Evolutionary conservation across 495 filamentous ascomycete species (phyloP).

Genomic region (Bryoglossum gracile): DNA sequence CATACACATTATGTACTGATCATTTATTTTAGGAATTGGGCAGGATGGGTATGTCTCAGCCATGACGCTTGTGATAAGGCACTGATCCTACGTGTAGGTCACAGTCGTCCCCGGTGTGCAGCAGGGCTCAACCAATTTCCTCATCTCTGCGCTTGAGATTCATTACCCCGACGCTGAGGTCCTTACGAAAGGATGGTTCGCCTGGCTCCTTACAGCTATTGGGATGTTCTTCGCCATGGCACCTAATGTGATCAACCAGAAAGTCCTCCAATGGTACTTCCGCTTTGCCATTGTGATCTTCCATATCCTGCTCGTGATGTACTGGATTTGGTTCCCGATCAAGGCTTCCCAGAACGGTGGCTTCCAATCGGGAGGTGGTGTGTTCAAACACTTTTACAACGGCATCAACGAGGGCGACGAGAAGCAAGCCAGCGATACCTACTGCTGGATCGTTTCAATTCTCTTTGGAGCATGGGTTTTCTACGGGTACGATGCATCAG

Average conservation of each 20-base stretch:
- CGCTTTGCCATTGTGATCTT: slow-evolving; percentile 26
- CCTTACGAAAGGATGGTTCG: slow-evolving; percentile 28
- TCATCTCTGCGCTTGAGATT: slow-evolving; percentile 30
- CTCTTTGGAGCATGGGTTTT: slow-evolving; percentile 27
- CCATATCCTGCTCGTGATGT: slow-evolving; percentile 20
- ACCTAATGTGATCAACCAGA: slow-evolving; percentile 27
- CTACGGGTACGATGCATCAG: slow-evolving; percentile 39
- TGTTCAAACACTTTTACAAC: slow-evolving; percentile 26
- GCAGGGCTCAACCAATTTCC: slow-evolving; percentile 29
- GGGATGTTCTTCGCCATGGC: slow-evolving; percentile 28
- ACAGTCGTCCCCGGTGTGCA: slow-evolving; percentile 26
- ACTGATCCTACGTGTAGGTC: slow-evolving; percentile 3
- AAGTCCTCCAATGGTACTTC: slow-evolving; percentile 24
- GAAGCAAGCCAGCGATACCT: slow-evolving; percentile 22
- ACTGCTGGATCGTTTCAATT: slow-evolving; percentile 25
- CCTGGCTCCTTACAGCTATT: slow-evolving; percentile 27
- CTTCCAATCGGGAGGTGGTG: slow-evolving; percentile 21
- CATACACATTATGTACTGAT: background rate
- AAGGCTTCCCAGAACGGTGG: slow-evolving; percentile 14
- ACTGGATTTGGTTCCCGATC: slow-evolving; percentile 26
- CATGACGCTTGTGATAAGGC: background rate
- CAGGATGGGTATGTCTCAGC: slow-evolving; percentile 22
- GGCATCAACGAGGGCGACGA: slow-evolving; percentile 23
- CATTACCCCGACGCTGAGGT: slow-evolving; percentile 26
- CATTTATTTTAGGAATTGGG: slow-evolving; percentile 21